These are phyloP conservation scores for Stephania japonica DNA, from an alignment of 164 flowering plant genomes.

Conservation along the genomic window DNA sequence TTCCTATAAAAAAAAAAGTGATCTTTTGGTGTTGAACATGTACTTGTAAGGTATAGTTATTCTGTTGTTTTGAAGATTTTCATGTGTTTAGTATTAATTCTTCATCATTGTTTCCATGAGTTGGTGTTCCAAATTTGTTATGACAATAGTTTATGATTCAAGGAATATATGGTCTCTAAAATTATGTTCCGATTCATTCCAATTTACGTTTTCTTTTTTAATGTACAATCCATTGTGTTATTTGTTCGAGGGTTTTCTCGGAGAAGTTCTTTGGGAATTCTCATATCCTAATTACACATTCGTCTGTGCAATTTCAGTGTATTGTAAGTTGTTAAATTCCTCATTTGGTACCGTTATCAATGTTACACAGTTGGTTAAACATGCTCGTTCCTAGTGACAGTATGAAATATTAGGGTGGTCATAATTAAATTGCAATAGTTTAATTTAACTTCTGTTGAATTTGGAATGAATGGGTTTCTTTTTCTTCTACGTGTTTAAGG, in stretches of 20 bases:
- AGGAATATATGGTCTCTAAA: no score
- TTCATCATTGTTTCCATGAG: no score
- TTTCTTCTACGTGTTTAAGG: neutral
- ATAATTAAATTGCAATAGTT: neutral
- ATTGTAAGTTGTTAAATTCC: neutral
- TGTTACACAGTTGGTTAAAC: neutral
- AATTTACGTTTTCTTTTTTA: no score
- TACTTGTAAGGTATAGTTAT: no score
- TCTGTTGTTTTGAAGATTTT: neutral
- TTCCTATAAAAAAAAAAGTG: no score
- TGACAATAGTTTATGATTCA: no score
- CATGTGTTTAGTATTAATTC: neutral
- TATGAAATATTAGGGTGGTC: neutral
- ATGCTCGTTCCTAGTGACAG: neutral
- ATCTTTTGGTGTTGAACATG: no score
- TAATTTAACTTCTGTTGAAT: neutral
- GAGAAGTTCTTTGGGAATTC: neutral
- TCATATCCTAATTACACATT: no score
- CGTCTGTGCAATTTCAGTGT: no score
- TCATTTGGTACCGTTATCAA: neutral
- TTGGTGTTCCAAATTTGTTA: no score
- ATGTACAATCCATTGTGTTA: neutral
- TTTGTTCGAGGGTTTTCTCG: neutral
- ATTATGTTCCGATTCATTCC: no score
- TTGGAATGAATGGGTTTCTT: neutral